These are phyloP conservation scores for Acrocalymma vagum DNA, from an alignment of 2,329 filamentous ascomycete genomes.

Conservation along the genomic window DNA sequence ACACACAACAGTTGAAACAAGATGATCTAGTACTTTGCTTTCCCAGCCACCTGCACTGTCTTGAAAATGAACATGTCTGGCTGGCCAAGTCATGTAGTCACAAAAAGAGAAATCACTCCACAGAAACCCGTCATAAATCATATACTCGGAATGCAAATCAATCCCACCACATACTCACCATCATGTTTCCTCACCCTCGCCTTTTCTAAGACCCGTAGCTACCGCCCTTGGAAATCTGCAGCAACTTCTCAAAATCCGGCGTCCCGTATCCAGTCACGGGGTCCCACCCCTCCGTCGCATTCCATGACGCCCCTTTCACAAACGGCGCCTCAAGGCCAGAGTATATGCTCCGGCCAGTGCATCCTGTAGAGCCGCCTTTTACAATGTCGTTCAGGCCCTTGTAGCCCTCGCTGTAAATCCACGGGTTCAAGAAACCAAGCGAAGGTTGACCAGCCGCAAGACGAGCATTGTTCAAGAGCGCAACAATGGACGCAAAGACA, in stretches of 20 bases:
- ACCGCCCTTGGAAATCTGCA: conserved; percentile 31
- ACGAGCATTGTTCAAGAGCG: conserved; percentile 49
- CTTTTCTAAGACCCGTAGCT: too few species aligned
- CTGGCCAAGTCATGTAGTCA: too few species aligned
- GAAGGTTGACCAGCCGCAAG: conserved; percentile 41
- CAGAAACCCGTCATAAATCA: too few species aligned
- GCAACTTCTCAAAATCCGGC: conserved; percentile 44
- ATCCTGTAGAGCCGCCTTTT: conserved; percentile 56
- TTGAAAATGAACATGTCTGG: too few species aligned
- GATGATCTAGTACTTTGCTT: too few species aligned
- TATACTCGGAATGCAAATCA: too few species aligned
- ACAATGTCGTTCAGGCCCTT: conserved; percentile 60
- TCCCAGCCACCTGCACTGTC: too few species aligned
- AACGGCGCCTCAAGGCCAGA: conserved; percentile 46
- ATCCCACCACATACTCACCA: too few species aligned
- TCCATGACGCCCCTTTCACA: conserved; percentile 59
- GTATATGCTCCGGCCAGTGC: conserved; percentile 49
- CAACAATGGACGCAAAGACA: conserved; percentile 47
- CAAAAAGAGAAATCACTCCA: too few species aligned
- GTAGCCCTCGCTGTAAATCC: conserved; percentile 52
- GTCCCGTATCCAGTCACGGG: conserved; percentile 56
- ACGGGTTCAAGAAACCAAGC: conserved; percentile 51
- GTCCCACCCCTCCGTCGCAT: conserved; percentile 61
- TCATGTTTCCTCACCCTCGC: too few species aligned
- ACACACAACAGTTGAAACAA: too few species aligned